phyloP scores from a whole-genome alignment of 768 basidiomycete species.

The Mycena pura region DNA sequence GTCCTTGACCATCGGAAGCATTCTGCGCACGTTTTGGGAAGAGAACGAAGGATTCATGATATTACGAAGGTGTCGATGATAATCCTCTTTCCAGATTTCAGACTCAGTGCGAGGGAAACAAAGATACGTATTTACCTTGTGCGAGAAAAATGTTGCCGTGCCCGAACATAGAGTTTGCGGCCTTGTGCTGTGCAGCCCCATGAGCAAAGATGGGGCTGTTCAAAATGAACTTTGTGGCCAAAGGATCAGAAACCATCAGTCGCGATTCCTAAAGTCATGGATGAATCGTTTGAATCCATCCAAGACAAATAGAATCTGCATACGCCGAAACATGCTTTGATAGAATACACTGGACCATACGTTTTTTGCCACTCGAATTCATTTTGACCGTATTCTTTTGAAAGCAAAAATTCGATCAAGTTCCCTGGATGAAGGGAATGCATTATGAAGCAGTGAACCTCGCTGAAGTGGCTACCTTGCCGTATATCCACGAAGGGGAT shows the following conservation, averaged over 20 bases:
- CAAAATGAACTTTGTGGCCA: neutral
- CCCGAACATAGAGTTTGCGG: neutral
- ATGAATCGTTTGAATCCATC: neutral
- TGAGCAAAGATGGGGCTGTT: neutral
- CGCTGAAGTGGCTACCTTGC: neutral
- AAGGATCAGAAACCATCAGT: neutral
- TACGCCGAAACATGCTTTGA: neutral
- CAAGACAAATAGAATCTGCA: neutral
- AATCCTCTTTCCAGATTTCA: neutral
- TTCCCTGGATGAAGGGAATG: neutral
- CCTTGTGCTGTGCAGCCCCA: neutral
- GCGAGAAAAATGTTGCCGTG: neutral
- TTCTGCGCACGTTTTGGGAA: neutral
- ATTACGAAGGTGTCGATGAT: neutral
- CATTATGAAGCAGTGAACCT: neutral
- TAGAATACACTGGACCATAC: neutral
- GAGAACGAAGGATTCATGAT: slow-evolving; percentile 3
- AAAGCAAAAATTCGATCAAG: neutral
- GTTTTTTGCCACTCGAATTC: neutral
- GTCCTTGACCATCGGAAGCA: neutral
- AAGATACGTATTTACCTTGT: neutral
- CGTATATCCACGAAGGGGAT: neutral
- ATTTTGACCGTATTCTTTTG: neutral
- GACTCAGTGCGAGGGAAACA: neutral
- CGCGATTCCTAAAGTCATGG: neutral